Percentiles rank a stretch among this genome's conserved stretches.
These are phyloP conservation scores for Trichoderma atroviride DNA, from an alignment of 2,329 filamentous ascomycete genomes.

Conservation along the genomic window DNA sequence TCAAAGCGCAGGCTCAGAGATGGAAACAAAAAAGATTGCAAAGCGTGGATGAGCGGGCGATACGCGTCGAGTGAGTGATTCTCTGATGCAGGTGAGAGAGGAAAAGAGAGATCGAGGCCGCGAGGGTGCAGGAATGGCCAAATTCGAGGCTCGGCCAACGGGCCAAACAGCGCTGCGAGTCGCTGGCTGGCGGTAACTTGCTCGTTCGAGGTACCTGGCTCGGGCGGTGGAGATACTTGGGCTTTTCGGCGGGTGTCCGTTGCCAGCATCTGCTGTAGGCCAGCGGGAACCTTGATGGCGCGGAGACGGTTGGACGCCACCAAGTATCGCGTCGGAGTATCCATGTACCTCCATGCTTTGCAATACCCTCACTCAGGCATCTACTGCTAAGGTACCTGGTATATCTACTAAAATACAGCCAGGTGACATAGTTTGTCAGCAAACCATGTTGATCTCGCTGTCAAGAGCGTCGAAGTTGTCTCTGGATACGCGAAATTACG, in stretches of 20 bases:
- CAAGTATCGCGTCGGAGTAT: background rate
- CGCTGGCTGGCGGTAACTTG: background rate
- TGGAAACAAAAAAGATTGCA: background rate
- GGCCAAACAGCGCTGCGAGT: background rate
- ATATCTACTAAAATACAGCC: too few relatives aligned
- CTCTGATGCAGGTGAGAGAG: constrained; percentile 18
- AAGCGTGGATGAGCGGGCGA: background rate
- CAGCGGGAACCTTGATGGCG: background rate
- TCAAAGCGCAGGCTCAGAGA: background rate
- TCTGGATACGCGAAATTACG: background rate
- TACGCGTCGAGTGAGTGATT: background rate
- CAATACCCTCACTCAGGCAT: background rate
- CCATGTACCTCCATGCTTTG: background rate
- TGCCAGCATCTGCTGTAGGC: background rate
- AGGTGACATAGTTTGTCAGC: background rate
- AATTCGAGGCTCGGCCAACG: constrained; percentile 6
- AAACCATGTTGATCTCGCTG: background rate
- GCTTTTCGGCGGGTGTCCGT: too few relatives aligned
- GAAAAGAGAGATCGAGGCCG: background rate
- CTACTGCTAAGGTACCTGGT: too few relatives aligned
- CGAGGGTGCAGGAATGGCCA: background rate
- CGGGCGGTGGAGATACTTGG: background rate
- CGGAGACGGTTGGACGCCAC: background rate
- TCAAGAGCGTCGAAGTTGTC: background rate
- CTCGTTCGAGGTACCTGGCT: background rate